These are phyloP conservation scores for Metschnikowia reukaufii DNA, from an alignment of 805 yeast genomes.

Conservation along the genomic window DNA sequence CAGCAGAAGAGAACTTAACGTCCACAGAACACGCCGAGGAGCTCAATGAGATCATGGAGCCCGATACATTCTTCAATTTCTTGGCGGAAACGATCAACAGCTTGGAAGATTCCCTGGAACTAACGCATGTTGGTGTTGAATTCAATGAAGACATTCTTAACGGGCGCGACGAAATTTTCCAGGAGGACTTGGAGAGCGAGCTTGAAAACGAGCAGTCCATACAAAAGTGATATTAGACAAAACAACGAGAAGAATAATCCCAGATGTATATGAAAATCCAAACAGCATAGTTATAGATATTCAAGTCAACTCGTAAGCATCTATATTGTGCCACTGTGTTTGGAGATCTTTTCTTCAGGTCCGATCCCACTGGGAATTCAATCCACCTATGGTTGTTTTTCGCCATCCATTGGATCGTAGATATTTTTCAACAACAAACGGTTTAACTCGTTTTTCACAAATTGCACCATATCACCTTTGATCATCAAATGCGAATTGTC, in stretches of 20 bases:
- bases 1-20: slow-evolving; percentile 27
- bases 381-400: slow-evolving; percentile 23
- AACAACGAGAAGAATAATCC: background rate
- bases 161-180: slow-evolving; percentile 18
- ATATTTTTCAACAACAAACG: slow-evolving; percentile 76
- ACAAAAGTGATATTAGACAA: background rate
- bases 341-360: too few relatives aligned
- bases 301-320: too few relatives aligned
- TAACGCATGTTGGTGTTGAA: slow-evolving; percentile 7
- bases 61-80: slow-evolving; percentile 57
- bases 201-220: background rate
- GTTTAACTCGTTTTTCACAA: slow-evolving; percentile 75
- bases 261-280: too few relatives aligned
- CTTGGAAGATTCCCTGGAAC: slow-evolving; percentile 24
- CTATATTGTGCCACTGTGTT: too few relatives aligned
- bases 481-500: slow-evolving; percentile 90
- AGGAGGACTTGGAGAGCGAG: background rate
- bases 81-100: slow-evolving; percentile 37
- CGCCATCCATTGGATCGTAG: slow-evolving; percentile 80
- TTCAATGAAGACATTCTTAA: slow-evolving; percentile 31
- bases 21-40: slow-evolving; percentile 24
- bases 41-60: slow-evolving; percentile 57
- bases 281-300: too few relatives aligned
- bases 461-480: slow-evolving; percentile 72
- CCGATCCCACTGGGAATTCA: background rate